Evolutionary conservation across 2,329 filamentous ascomycete species (phyloP).

Genomic region (Exophiala calicioides): DNA sequence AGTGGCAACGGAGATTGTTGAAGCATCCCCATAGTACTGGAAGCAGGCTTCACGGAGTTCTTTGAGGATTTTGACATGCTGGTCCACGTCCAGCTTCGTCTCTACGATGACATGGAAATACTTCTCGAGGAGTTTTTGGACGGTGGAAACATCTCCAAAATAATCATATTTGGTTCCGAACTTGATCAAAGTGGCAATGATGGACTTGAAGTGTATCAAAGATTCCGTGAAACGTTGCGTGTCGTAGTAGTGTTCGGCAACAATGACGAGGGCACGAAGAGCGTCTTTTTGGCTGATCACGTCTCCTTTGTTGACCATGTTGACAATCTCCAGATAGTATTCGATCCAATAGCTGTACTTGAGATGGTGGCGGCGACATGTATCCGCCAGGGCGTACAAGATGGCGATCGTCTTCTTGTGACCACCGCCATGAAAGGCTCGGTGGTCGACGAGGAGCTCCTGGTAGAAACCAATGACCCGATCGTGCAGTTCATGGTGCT

Average conservation of each 20-base stretch:
- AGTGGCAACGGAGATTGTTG: conserved; percentile 29
- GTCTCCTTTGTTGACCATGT: conserved; percentile 39
- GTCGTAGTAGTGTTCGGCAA: conserved; percentile 42
- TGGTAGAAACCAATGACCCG: conserved; percentile 41
- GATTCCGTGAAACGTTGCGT: conserved; percentile 43
- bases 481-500: conserved; percentile 30
- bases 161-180: conserved; percentile 37
- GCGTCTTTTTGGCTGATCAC: conserved; percentile 40
- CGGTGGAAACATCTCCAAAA: conserved; percentile 39
- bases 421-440: conserved; percentile 37
- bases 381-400: conserved; percentile 40
- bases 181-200: conserved; percentile 43
- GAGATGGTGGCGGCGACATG: conserved; percentile 32
- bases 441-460: conserved; percentile 43
- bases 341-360: conserved; percentile 12
- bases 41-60: conserved; percentile 40
- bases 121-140: conserved; percentile 37
- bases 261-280: conserved; percentile 41
- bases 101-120: conserved; percentile 41
- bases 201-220: conserved; percentile 36
- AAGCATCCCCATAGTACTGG: conserved; percentile 37
- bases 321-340: conserved; percentile 23
- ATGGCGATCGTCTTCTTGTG: conserved; percentile 41
- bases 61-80: conserved; percentile 38
- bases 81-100: conserved; percentile 35